A percentile compares a stretch with the other conserved stretches of the same genome.
Conservation (phyloP, 2,329 filamentous ascomycete species). For the Ophiostoma ulmi region DNA sequence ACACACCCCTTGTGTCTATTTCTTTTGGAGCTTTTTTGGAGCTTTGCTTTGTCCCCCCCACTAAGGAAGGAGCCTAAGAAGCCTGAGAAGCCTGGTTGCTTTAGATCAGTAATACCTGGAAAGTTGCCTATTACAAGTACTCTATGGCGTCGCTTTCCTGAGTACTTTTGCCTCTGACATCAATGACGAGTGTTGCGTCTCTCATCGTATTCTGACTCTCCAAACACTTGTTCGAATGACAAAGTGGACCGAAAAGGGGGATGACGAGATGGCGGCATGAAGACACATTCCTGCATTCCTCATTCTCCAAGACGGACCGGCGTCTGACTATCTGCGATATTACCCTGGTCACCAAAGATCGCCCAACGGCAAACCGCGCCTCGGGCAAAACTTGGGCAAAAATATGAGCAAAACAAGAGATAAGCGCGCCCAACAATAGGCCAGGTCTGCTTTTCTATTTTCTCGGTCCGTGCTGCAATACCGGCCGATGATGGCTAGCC, state of each 20-base stretch:
- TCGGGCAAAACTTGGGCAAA: background rate
- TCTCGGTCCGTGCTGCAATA: too few species aligned
- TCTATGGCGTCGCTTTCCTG: background rate
- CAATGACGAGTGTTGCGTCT: background rate
- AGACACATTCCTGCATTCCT: background rate
- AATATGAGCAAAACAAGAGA: too few species aligned
- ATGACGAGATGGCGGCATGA: background rate
- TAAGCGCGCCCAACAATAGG: background rate
- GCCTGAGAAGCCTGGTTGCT: background rate
- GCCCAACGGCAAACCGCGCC: background rate
- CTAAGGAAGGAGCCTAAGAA: constrained; percentile 3
- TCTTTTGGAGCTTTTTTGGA: background rate
- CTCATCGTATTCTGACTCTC: background rate
- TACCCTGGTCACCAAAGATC: background rate
- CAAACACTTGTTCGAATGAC: background rate
- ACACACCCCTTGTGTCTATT: background rate
- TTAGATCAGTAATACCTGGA: background rate
- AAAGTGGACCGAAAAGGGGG: background rate
- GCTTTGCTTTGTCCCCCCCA: background rate
- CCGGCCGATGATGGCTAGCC: too few species aligned
- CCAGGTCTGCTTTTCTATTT: background rate
- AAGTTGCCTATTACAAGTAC: background rate
- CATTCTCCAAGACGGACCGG: background rate
- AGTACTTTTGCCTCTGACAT: background rate
- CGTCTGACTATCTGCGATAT: constrained; percentile 1